Evolutionary conservation across 108 stramenopile species (phyloP), one percentile per base, ranked within the genome.

Genomic region (Cyclotella choctawhatcheeana): DNA sequence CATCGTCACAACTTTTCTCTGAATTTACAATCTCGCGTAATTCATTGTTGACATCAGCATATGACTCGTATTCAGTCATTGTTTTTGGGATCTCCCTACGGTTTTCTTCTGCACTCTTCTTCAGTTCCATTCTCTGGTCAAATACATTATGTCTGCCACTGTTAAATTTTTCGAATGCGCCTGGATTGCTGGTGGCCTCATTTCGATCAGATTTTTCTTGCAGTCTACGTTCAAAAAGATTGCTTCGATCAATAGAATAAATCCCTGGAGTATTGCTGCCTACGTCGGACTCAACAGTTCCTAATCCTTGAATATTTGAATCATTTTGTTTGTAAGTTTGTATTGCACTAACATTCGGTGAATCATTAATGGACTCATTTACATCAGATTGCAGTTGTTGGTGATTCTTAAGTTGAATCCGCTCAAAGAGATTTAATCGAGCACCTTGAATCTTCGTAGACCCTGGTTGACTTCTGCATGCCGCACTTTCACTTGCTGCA

Each of bases 1-100:
- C 24, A 2, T 60, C 59, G 21, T 60, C 59, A 35, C 59, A 60
- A 22, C 26, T 60, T 3, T 35, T 26, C 14, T n/a, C n/a, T n/a
- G 59, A 26, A 8, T 35, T 40, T 21, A 16, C 40, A 21, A 60
- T 35, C 18, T 60, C 59, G 6, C 12, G 40, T 30, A 60, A 18
- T 3, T 35, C 18, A 22, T 60, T 35, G n/a, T 8, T 18, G 12
- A 22, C 58, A 7, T 2, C 3, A 33, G 25, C 18, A 20, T 12
- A 12, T 1, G 4, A 17, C 21, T 18, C 20, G 59, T 0, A 20
- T n/a, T n/a, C 47, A n/a, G n/a, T n/a, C n/a, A n/a, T 48, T 48
- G 47, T 4, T 48, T 10, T n/a, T n/a, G n/a, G n/a, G n/a, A n/a
- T n/a, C n/a, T n/a, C n/a, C n/a, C n/a, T n/a, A n/a, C n/a, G n/a